Percentiles rank a stretch among this genome's conserved stretches.
Conservation (phyloP, 352 stramenopile genomes). For the Phytophthora litchii region DNA sequence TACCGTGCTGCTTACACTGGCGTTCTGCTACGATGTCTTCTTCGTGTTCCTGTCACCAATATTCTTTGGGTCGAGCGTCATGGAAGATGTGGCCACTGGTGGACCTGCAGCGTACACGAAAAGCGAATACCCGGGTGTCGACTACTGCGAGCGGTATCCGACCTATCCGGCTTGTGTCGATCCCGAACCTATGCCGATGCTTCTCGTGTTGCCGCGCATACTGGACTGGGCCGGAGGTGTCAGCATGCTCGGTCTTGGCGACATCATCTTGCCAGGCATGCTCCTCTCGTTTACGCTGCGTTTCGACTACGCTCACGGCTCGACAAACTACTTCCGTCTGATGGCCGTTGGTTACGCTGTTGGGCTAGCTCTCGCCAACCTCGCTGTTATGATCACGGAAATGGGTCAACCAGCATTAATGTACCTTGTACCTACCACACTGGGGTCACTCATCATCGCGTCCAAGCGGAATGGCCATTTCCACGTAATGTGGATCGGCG, state of each 20-base stretch:
- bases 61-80: conserved; percentile 90
- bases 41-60: conserved; percentile 95
- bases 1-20: conserved; percentile 87
- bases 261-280: conserved; percentile 96
- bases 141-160: conserved; percentile 80
- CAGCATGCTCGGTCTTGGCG: conserved; percentile 94
- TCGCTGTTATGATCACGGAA: conserved; percentile 92
- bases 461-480: conserved; percentile 82
- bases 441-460: conserved; percentile 78
- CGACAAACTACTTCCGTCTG: conserved; percentile 85
- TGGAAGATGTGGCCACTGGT: conserved; percentile 94
- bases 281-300: conserved; percentile 92
- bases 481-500: conserved; percentile 57
- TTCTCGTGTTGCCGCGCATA: conserved; percentile 93
- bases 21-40: conserved; percentile 96
- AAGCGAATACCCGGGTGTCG: conserved; percentile 69
- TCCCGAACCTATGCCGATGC: conserved; percentile 94
- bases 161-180: conserved; percentile 61
- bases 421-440: conserved; percentile 94
- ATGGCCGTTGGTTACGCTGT: conserved; percentile 93
- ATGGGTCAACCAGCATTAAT: conserved; percentile 96
- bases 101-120: conserved; percentile 76
- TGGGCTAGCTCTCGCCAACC: conserved; percentile 93
- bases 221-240: conserved; percentile 92
- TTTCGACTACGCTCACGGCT: conserved; percentile 83